A percentile compares a stretch with the other conserved stretches of the same genome.
Conservation (phyloP, 805 yeast species). For the Pichia eremophila region DNA sequence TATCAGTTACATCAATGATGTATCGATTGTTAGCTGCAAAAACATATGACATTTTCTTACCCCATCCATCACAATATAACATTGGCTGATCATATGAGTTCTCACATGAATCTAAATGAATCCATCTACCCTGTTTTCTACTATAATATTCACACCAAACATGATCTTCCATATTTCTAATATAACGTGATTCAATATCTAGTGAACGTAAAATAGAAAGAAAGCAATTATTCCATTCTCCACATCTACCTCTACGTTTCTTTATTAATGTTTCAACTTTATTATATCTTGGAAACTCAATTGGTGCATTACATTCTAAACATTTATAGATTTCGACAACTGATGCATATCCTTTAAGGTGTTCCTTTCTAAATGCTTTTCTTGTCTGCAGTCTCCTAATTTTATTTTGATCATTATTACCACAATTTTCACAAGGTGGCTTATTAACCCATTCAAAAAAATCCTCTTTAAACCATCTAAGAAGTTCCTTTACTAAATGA, state of each 20-base stretch:
- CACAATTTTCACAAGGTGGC: slow-evolving; percentile 53
- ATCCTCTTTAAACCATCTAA: slow-evolving; percentile 64
- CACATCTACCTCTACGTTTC: slow-evolving; percentile 74
- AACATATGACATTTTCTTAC: slow-evolving; percentile 84
- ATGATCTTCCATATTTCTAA: slow-evolving; percentile 90
- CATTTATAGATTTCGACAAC: slow-evolving; percentile 61
- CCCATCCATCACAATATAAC: slow-evolving; percentile 80
- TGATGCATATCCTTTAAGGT: slow-evolving; percentile 39
- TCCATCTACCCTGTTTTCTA: slow-evolving; percentile 52
- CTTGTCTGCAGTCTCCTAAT: slow-evolving; percentile 31
- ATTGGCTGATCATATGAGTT: slow-evolving; percentile 74
- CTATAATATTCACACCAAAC: slow-evolving; percentile 94
- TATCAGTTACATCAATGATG: slow-evolving; percentile 55
- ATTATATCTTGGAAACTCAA: slow-evolving; percentile 72
- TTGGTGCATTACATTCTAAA: slow-evolving; percentile 32
- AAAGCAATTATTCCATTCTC: slow-evolving; percentile 91
- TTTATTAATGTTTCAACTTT: slow-evolving; percentile 52
- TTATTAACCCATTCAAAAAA: slow-evolving; percentile 80
- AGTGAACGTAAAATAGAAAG: slow-evolving; percentile 59
- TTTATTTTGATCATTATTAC: slow-evolving; percentile 29
- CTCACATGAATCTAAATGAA: slow-evolving; percentile 86
- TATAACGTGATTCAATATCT: slow-evolving; percentile 55
- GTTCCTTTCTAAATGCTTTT: slow-evolving; percentile 31
- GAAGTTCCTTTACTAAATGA: slow-evolving; percentile 44
- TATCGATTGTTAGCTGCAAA: slow-evolving; percentile 60